Evolutionary conservation across 2,329 filamentous ascomycete species (phyloP), one percentile per base, ranked within the genome.

Genomic region (Tolypocladium inflatum): DNA sequence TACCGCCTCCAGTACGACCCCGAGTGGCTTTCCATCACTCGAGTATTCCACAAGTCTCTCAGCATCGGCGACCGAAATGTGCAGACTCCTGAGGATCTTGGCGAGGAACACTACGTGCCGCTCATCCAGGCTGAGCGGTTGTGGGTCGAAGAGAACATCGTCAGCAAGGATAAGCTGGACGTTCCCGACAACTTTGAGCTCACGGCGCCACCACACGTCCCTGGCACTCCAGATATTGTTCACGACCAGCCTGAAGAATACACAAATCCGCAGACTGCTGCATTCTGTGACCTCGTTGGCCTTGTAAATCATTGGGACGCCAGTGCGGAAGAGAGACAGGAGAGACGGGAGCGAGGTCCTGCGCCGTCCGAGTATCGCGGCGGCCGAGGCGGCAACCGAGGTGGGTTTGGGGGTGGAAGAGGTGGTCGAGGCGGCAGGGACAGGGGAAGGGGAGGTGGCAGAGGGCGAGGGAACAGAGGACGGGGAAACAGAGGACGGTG

Each of bases 1-100:
- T 81, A 84, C 63, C 77, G 75, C 13, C 78, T 97, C 0, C 77
- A 85, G 54, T 97, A 99, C 69, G 94, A 99, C 71, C 84, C 87
- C 13, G 94, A 99, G 74, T 99, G 93, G 93, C 85, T 99, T 9
- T 89, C 94, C 48, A 97, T 99, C 62, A 92, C 87, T 15, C 88
- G 93, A 48, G 87, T 86, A 9, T 95, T 97, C 67, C 84, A 89
- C 45, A 65, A 77, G 3, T 79, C 84, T 45, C 78, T 94, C 2
- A 72, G 76, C 1, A 75, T 93, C 42, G 89, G 90, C 59, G 78
- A 87, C 62, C 78, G 77, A 6, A 68, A 74, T 9, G 79, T 81
- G 1, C 71, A 73, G 43, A 72, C 81, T 0, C 79, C 87, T 0
- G 70, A 75, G 2, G 80, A 95, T 66, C 76, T 83, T 33, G 89